A percentile compares a stretch with the other conserved stretches of the same genome.
Conservation (phyloP, 2,329 filamentous ascomycete genomes). For the Verticillium nubilum region DNA sequence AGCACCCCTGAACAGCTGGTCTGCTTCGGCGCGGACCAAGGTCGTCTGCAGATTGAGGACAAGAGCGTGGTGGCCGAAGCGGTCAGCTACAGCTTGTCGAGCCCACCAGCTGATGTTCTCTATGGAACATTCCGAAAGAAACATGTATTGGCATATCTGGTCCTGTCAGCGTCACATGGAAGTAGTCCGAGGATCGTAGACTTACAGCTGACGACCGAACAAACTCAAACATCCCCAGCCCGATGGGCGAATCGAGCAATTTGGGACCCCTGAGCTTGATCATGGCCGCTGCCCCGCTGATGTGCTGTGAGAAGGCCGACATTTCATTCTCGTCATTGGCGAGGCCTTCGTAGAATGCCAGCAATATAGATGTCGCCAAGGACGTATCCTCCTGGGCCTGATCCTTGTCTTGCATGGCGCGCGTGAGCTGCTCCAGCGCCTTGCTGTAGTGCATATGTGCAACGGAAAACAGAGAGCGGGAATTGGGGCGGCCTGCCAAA, state of each 20-base stretch:
- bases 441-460: slow-evolving; percentile 16
- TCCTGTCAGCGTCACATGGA: neutral
- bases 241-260: slow-evolving; percentile 10
- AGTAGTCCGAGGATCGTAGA: neutral
- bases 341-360: slow-evolving; percentile 18
- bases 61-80: slow-evolving; percentile 16
- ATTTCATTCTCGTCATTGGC: slow-evolving; percentile 13
- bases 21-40: slow-evolving; percentile 16
- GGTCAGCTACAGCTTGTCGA: slow-evolving; percentile 13
- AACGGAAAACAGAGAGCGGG: slow-evolving; percentile 11
- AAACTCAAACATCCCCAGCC: slow-evolving; percentile 18
- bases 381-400: slow-evolving; percentile 13
- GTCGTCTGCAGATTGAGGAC: slow-evolving; percentile 18
- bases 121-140: slow-evolving; percentile 12
- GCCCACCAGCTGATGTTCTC: slow-evolving; percentile 18
- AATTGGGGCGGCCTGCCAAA: slow-evolving; percentile 16
- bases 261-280: slow-evolving; percentile 13
- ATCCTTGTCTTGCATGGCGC: slow-evolving; percentile 12
- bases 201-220: slow-evolving; percentile 16
- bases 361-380: slow-evolving; percentile 14
- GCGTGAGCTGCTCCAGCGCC: slow-evolving; percentile 15
- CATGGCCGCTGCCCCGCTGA: slow-evolving; percentile 16
- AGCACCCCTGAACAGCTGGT: slow-evolving; percentile 11
- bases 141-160: slow-evolving; percentile 18
- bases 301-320: slow-evolving; percentile 13